Evolutionary conservation across 1,284 basidiomycete species (phyloP).

Genomic region (Trichosporon sp.): DNA sequence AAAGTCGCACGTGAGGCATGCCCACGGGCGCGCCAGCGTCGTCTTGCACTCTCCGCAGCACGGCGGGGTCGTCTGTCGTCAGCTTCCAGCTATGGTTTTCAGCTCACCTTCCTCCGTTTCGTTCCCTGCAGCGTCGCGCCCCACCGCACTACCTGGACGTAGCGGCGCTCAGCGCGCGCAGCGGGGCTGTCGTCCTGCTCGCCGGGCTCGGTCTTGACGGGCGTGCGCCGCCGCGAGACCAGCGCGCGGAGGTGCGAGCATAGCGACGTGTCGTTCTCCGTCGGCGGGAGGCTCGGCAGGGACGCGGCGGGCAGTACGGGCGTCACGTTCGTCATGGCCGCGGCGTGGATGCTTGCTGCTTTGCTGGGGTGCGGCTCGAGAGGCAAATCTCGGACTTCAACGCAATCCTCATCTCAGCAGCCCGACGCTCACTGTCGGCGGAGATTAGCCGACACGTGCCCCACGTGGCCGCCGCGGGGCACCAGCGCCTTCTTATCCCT

Average conservation of each 20-base stretch:
- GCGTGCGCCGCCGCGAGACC: constrained; percentile 19
- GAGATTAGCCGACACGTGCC: constrained; percentile 2
- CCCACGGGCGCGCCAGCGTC: constrained; percentile 65
- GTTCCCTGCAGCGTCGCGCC: constrained; percentile 33
- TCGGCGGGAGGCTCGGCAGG: constrained; percentile 9
- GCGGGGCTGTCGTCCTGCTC: constrained; percentile 4
- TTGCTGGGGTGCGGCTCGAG: not conserved
- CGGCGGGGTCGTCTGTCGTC: constrained; percentile 52
- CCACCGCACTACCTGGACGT: constrained; percentile 34
- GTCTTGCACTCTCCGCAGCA: constrained; percentile 62
- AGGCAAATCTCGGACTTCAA: not conserved
- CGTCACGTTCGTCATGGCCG: not conserved
- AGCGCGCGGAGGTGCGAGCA: constrained; percentile 32
- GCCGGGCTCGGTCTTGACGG: constrained; percentile 19
- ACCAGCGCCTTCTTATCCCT: not conserved
- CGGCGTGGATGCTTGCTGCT: not conserved
- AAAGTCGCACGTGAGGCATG: constrained; percentile 71
- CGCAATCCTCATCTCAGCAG: not conserved
- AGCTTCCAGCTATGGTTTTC: constrained; percentile 3
- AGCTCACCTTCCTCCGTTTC: constrained; percentile 39
- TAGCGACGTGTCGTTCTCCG: constrained; percentile 33
- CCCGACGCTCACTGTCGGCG: not conserved
- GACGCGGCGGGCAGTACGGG: not conserved
- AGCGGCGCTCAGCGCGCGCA: constrained; percentile 23
- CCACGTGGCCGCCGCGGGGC: not conserved